Evolutionary conservation across 2,329 filamentous ascomycete species (phyloP), one percentile per base, ranked within the genome.

Genomic region (Arthrobotrys entomopaga): DNA sequence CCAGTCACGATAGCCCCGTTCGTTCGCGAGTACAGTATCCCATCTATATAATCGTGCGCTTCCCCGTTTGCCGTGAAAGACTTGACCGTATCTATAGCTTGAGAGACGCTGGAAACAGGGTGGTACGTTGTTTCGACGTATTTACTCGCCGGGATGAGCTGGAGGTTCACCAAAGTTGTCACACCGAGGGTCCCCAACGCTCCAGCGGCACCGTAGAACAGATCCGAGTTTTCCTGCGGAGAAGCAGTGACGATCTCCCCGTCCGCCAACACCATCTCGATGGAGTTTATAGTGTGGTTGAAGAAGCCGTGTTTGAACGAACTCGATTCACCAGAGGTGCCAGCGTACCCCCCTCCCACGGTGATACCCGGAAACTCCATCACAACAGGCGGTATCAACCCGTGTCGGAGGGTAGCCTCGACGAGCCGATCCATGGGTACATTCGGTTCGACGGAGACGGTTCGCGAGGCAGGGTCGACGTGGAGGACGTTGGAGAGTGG

Each of bases 331-430:
- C 88, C 89, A 0, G 86, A 86, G 0, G 88, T 90, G 0, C 89
- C 89, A 0, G 87, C 84, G 79, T 89, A 91, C 0, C 87, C 88
- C 1, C 89, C 89, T 13, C 89, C 89, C 0, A 86, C 87, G 0
- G 89, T 91, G 74, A 91, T 91, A 0, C 88, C 88, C 0, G 88
- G 88, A 57, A 91, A 89, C 77, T 91, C 89, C 86, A 90, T 90
- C 3, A 91, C 88, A 0, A 91, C 87, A 0, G 85, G 86, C 0
- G 86, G 88, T 0, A 91, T 81, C 0, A 91, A 81, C 0, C 85
- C 85, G 54, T 86, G 79, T 6, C 81, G 79, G 52, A 88, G 77
- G 0, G 88, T 88, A 0, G 84, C 86, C 60, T 86, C 83, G 0
- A 90, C 85, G 0, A 91, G 83, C 0, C 82, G 81, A 70, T 90